Percentiles rank a stretch among this genome's conserved stretches.
phyloP scores from a whole-genome alignment of 202 grass and related monocot genomes.

The Cymbopogon flexuosus region DNA sequence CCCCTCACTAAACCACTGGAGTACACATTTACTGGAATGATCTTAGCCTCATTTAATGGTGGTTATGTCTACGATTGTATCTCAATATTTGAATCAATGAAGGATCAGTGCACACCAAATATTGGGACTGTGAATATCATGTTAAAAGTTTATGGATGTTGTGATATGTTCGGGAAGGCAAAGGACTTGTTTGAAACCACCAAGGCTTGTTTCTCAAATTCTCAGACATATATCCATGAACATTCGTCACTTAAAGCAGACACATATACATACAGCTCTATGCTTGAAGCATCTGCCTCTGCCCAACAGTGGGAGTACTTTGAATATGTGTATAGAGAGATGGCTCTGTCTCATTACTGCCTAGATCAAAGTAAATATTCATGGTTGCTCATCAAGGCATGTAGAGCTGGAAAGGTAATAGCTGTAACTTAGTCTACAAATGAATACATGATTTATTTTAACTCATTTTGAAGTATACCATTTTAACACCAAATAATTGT shows the following conservation, averaged over 20 bases:
- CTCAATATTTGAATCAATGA: constrained; percentile 83
- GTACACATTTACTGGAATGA: constrained; percentile 86
- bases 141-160: constrained; percentile 74
- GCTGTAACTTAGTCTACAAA: background rate
- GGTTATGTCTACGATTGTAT: constrained; percentile 70
- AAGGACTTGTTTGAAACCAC: constrained; percentile 82
- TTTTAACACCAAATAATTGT: too few relatives aligned
- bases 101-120: constrained; percentile 71
- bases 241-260: constrained; percentile 49
- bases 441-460: background rate
- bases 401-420: constrained; percentile 77
- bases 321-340: constrained; percentile 88
- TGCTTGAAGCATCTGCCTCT: constrained; percentile 72
- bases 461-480: background rate
- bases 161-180: constrained; percentile 81
- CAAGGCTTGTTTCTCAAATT: constrained; percentile 33
- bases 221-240: constrained; percentile 4
- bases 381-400: constrained; percentile 67
- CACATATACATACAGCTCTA: constrained; percentile 66
- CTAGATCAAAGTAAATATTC: constrained; percentile 73
- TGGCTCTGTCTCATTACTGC: constrained; percentile 56
- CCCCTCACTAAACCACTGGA: constrained; percentile 76
- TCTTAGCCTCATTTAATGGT: constrained; percentile 85
- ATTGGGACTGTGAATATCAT: constrained; percentile 82
- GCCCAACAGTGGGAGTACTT: constrained; percentile 95